Base-by-base conservation (phyloP, 441 rosid species). In the Melastoma candidum region DNA sequence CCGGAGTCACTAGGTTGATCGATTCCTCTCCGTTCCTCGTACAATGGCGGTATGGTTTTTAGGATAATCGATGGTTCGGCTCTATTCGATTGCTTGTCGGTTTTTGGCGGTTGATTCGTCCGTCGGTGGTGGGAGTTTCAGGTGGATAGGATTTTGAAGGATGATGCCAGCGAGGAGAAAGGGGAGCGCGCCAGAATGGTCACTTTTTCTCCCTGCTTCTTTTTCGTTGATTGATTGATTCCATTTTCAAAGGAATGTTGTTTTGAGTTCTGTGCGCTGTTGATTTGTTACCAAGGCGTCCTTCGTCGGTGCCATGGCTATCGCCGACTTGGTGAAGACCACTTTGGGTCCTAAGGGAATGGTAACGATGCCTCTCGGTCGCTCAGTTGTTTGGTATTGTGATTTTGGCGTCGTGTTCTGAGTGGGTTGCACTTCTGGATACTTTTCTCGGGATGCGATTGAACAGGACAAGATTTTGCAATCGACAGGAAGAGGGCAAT, bases 121-220 rank as follows among this genome's bases (percentile, higher is more conserved):
- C 7, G 41, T 32, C 41, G 22, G 22, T 51, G 68, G 53, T 64
- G 27, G 41, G 48, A 25, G 43, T 61, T 54, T 29, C 59, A 90
- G 98, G 60, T 80, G 61, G 88, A 88, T 26, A 79, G 39, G 57
- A 86, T 93, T 65, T 58, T 93, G 58, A 93, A 84, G 76, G 90
- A 93, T 79, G 97, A 93, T 41, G 98, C 98, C 58, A 85, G 61
- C 48, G 98, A 86, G 71, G 98, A 93, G 75, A 93, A 89, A 63
- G 98, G 98, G 52, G 95, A 86, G 60, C 95, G 95, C 52, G 98
- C 98, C 54, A 77, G 97, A 74, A 81, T 93, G 98, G 97, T 93
- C 53, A 76, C 87, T 46, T 52, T n/a, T 3, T 51, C 44, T 43
- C 13, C 26, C 11, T 29, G 12, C 26, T 9, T 11, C 9, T 46